Evolutionary conservation across 2,329 filamentous ascomycete genomes (phyloP).

Genomic region (Huntiella bhutanensis): DNA sequence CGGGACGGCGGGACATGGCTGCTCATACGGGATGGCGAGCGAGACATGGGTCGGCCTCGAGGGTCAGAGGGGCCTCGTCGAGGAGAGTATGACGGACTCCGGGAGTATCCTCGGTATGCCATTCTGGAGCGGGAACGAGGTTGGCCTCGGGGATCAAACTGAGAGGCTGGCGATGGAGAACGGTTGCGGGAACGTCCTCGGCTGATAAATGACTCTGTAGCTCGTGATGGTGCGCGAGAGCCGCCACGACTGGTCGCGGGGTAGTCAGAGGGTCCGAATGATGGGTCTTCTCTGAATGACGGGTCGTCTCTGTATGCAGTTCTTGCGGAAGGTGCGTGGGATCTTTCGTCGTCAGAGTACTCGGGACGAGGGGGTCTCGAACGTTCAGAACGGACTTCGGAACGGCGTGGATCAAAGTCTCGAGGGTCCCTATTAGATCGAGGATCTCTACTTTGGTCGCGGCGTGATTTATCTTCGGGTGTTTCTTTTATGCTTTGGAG

Average conservation of each 20-base stretch:
- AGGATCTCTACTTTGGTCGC: neutral
- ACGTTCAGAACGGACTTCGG: neutral
- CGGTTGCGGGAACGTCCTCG: conserved; percentile 1
- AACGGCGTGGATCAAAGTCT: neutral
- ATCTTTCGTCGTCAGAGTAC: conserved; percentile 1
- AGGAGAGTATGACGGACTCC: conserved; percentile 1
- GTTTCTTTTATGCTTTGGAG: conserved; percentile 1
- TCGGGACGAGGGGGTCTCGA: neutral
- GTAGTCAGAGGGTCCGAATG: neutral
- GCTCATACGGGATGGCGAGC: conserved; percentile 3
- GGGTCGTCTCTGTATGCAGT: neutral
- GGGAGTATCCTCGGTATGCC: conserved; percentile 1
- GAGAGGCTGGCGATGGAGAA: neutral
- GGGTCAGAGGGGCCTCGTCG: neutral
- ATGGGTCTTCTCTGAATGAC: neutral
- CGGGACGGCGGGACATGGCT: neutral
- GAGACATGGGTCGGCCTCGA: neutral
- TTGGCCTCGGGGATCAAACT: neutral
- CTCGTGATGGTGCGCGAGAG: neutral
- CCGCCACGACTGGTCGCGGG: neutral
- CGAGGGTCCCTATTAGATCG: neutral
- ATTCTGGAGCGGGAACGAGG: conserved; percentile 1
- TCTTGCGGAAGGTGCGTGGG: neutral
- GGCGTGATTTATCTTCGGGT: neutral
- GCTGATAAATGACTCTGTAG: neutral